Percentiles rank a stretch among this genome's conserved stretches.
Evolutionary conservation across 345 rosid species (phyloP).

Genomic region (Aquilaria sinensis): DNA sequence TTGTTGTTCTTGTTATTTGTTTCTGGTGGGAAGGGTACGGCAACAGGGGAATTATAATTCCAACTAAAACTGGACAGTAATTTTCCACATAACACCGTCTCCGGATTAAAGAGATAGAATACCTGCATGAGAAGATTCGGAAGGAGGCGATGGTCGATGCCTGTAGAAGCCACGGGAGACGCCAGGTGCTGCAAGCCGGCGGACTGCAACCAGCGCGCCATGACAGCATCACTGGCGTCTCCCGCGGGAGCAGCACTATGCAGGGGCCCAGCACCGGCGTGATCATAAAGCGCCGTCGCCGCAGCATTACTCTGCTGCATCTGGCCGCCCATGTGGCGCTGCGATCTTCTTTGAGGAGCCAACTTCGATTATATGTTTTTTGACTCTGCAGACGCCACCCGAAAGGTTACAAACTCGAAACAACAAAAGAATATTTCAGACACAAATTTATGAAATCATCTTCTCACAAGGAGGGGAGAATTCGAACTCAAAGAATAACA

Average conservation of each 20-base stretch:
- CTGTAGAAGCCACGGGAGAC: constrained; percentile 81
- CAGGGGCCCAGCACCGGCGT: constrained; percentile 41
- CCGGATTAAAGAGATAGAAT: constrained; percentile 3
- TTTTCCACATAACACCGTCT: background rate
- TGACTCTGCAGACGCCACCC: constrained; percentile 33
- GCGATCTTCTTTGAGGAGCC: constrained; percentile 99
- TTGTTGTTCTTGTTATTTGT: too few relatives aligned
- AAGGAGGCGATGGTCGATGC: constrained; percentile 74
- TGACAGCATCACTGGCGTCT: constrained; percentile 91
- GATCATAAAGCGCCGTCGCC: constrained; percentile 78
- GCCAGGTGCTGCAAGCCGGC: constrained; percentile 99
- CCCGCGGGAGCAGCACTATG: constrained; percentile 56
- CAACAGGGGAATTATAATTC: too few relatives aligned
- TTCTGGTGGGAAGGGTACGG: too few relatives aligned
- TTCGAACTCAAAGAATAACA: constrained; percentile 48
- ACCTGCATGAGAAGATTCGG: constrained; percentile 97
- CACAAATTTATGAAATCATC: constrained; percentile 5
- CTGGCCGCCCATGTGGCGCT: constrained; percentile 99
- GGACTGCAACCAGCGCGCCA: constrained; percentile 99
- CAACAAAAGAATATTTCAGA: constrained; percentile 7
- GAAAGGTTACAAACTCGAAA: constrained; percentile 5
- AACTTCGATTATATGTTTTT: constrained; percentile 73
- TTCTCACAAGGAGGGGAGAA: constrained; percentile 52
- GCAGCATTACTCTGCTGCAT: constrained; percentile 96
- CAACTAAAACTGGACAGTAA: background rate